A percentile compares a stretch with the other conserved stretches of the same genome.
These are phyloP conservation scores for Acacia pycnantha DNA, from an alignment of 331 rosid genomes.

Conservation along the genomic window DNA sequence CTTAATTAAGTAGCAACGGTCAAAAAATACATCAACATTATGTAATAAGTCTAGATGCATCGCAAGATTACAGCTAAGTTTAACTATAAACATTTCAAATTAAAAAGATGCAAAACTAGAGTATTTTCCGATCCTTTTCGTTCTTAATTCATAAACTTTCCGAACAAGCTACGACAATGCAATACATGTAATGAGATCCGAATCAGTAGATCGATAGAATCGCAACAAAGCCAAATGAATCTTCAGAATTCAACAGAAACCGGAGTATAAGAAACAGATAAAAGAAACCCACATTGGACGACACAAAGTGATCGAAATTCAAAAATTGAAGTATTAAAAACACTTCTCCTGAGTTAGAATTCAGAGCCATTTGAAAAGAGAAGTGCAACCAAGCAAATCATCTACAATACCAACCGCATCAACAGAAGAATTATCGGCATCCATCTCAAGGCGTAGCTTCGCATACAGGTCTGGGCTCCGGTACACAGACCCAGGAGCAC, in stretches of 20 bases:
- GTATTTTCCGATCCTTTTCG: background rate
- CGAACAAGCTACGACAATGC: background rate
- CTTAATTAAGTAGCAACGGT: background rate
- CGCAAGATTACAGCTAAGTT: background rate
- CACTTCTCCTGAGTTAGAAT: background rate
- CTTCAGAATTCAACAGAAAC: constrained; percentile 15
- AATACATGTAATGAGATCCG: constrained; percentile 5
- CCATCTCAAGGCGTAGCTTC: constrained; percentile 70
- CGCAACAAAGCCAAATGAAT: background rate
- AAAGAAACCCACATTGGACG: background rate
- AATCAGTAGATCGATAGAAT: constrained; percentile 7
- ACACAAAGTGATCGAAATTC: constrained; percentile 3
- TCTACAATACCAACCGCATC: constrained; percentile 59
- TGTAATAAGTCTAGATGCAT: background rate
- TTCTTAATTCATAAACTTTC: background rate
- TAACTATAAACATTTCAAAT: background rate
- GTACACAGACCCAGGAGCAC: constrained; percentile 76
- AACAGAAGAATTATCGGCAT: constrained; percentile 63
- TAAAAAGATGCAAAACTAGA: background rate
- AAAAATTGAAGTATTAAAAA: background rate
- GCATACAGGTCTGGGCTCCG: constrained; percentile 78
- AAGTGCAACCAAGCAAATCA: background rate
- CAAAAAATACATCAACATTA: background rate
- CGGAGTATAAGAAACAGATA: background rate
- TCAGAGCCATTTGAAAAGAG: constrained; percentile 9